These are phyloP conservation scores for Neurospora sp. DNA, from an alignment of 495 filamentous ascomycete species.

Conservation along the genomic window DNA sequence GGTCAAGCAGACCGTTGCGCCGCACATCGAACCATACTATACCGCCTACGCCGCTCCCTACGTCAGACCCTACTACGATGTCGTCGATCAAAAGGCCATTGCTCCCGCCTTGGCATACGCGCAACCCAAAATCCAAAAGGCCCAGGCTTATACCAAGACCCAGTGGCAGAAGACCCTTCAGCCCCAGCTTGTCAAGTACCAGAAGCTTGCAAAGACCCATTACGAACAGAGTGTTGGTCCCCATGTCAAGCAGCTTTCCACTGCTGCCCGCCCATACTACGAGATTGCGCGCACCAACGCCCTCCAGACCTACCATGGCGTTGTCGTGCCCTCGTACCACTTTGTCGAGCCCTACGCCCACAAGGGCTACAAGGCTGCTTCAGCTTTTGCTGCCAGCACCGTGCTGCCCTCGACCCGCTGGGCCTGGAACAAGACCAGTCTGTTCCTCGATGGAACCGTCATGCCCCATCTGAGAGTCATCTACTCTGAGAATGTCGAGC, in stretches of 20 bases:
- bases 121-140: conserved; percentile 59
- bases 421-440: conserved; percentile 53
- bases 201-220: conserved; percentile 45
- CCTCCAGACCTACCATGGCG: conserved; percentile 55
- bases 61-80: conserved; percentile 65
- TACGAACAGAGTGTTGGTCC: conserved; percentile 64
- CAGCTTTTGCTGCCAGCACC: conserved; percentile 56
- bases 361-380: conserved; percentile 56
- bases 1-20: conserved; percentile 53
- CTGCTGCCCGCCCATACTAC: conserved; percentile 59
- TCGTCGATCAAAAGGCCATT: conserved; percentile 55
- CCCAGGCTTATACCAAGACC: conserved; percentile 48
- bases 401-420: conserved; percentile 61
- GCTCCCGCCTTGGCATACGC: conserved; percentile 54
- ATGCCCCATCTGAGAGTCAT: conserved; percentile 72
- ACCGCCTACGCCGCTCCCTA: conserved; percentile 72
- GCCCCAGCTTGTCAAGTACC: conserved; percentile 58
- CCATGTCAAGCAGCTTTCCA: conserved; percentile 52
- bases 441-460: conserved; percentile 61
- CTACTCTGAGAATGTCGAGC: conserved; percentile 87
- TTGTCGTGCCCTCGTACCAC: conserved; percentile 65
- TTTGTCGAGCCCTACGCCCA: conserved; percentile 60
- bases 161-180: conserved; percentile 72
- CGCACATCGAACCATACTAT: conserved; percentile 82
- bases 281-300: conserved; percentile 48